Conservation (phyloP, 1,139 yeast species). For the Candida sanyaensis region DNA sequence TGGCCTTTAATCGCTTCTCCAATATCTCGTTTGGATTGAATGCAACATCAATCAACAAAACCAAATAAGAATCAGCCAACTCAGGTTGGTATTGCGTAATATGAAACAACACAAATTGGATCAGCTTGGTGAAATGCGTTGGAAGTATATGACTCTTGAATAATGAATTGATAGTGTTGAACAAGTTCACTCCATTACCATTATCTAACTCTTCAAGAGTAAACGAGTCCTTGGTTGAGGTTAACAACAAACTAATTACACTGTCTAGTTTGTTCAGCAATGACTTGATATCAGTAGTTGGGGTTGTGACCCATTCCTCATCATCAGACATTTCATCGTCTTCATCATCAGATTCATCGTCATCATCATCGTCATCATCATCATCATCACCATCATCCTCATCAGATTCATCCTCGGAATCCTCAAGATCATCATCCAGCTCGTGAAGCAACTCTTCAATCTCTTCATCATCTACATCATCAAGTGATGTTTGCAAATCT, state of each 20-base stretch:
- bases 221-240: constrained; percentile 50
- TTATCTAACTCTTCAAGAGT: constrained; percentile 52
- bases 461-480: constrained; percentile 78
- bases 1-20: constrained; percentile 80
- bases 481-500: constrained; percentile 87
- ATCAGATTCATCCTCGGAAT: constrained; percentile 27
- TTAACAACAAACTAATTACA: constrained; percentile 57
- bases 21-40: constrained; percentile 65
- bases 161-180: constrained; percentile 71
- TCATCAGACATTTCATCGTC: constrained; percentile 17
- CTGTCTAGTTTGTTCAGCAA: constrained; percentile 71
- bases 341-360: constrained; percentile 28
- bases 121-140: constrained; percentile 88
- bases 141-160: constrained; percentile 85
- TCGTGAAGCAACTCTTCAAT: constrained; percentile 63
- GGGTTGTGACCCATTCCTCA: constrained; percentile 40
- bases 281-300: constrained; percentile 53
- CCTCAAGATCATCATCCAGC: constrained; percentile 40
- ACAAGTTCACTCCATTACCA: constrained; percentile 73
- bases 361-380: constrained; percentile 19
- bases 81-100: constrained; percentile 82
- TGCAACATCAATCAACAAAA: constrained; percentile 79
- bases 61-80: constrained; percentile 82
- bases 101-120: constrained; percentile 83
- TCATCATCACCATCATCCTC: constrained; percentile 36